Conservation (phyloP, 2,329 filamentous ascomycete species). For the Fonsecaea monophora region DNA sequence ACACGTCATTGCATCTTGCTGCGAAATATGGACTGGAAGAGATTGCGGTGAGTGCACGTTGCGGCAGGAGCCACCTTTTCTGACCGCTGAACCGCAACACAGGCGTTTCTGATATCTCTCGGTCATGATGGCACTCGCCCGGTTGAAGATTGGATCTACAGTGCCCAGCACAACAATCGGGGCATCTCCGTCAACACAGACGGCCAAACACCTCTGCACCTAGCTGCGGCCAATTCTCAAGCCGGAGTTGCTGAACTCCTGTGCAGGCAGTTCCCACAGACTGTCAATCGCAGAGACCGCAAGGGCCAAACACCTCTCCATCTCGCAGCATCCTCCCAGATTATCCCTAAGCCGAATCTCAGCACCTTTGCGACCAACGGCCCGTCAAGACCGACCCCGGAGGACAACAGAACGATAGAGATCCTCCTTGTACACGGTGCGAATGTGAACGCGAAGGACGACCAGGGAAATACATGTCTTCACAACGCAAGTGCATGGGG, state of each 20-base stretch:
- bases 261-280: conserved; percentile 67
- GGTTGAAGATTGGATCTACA: conserved; percentile 41
- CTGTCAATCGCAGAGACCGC: conserved; percentile 70
- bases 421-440: conserved; percentile 42
- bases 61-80: neutral
- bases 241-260: conserved; percentile 76
- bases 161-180: conserved; percentile 39
- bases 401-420: conserved; percentile 42
- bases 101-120: conserved; percentile 71
- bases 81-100: conserved; percentile 17
- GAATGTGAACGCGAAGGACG: conserved; percentile 64
- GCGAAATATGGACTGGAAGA: conserved; percentile 73
- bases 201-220: conserved; percentile 81
- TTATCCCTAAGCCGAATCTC: conserved; percentile 25
- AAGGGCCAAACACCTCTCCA: conserved; percentile 63
- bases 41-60: conserved; percentile 60
- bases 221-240: conserved; percentile 73
- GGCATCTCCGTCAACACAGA: conserved; percentile 78
- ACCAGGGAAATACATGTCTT: conserved; percentile 81
- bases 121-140: conserved; percentile 69
- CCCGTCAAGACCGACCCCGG: conserved; percentile 35
- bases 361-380: conserved; percentile 26
- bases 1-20: conserved; percentile 83
- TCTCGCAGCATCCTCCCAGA: conserved; percentile 48
- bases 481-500: conserved; percentile 86